Evolutionary conservation across 1,284 basidiomycete species (phyloP).

Genomic region (Ceraceosorus guamensis): DNA sequence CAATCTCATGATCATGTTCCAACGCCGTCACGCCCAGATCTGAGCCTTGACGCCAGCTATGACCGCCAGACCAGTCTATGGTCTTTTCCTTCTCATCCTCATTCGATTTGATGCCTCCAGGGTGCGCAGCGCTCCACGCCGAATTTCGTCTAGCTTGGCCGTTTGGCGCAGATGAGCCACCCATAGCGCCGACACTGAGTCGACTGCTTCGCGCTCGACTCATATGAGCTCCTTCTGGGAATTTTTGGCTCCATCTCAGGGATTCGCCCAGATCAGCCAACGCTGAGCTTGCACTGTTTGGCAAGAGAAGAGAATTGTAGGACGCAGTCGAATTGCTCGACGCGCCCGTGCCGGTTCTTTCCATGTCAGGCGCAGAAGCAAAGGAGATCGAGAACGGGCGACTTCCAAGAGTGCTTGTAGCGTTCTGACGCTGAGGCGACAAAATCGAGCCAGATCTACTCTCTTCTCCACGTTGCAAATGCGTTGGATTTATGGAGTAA

Average conservation of each 20-base stretch:
- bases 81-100: neutral
- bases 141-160: slow-evolving; percentile 4
- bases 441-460: no score
- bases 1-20: no score
- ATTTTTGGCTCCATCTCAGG: slow-evolving; percentile 13
- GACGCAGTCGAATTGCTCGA: neutral
- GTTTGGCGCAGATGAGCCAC: neutral
- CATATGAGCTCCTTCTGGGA: slow-evolving; percentile 11
- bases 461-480: no score
- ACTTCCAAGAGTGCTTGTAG: neutral
- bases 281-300: slow-evolving; percentile 1
- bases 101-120: neutral
- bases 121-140: slow-evolving; percentile 2
- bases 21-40: no score
- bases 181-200: neutral
- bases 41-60: no score
- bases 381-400: neutral
- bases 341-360: no score
- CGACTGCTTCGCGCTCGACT: slow-evolving; percentile 3
- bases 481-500: no score
- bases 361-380: neutral
- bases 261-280: slow-evolving; percentile 10
- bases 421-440: no score
- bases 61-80: neutral
- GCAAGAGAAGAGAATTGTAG: slow-evolving; percentile 1